phyloP scores from a whole-genome alignment of 768 basidiomycete species.

The Favolaschia claudopus region DNA sequence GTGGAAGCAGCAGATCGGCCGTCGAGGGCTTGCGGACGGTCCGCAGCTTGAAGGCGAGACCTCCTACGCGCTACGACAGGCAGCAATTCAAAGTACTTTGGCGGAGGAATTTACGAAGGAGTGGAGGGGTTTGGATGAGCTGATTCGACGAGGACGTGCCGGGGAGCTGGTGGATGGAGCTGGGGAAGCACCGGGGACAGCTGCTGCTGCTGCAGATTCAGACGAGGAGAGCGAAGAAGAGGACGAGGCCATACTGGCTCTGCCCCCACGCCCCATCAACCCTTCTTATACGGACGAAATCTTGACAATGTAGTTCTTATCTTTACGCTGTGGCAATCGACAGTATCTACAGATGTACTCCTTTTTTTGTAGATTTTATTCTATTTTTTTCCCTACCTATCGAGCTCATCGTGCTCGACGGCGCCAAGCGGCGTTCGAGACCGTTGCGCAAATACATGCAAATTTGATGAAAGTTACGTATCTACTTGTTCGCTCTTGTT shows the following conservation, averaged over 20 bases:
- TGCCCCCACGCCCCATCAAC: neutral
- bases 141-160: neutral
- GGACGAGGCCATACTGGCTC: neutral
- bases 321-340: too few species aligned
- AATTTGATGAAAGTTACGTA: neutral
- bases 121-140: neutral
- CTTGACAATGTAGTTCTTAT: neutral
- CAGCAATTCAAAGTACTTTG: neutral
- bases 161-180: neutral
- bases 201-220: neutral
- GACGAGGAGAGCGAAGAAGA: neutral
- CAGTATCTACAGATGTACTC: neutral
- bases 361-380: neutral
- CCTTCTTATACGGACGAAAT: neutral
- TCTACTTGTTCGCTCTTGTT: too few species aligned
- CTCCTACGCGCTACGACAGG: slow-evolving; percentile 18
- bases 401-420: neutral
- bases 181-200: too few species aligned
- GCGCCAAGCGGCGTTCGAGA: neutral
- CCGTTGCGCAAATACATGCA: neutral
- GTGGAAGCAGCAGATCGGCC: slow-evolving; percentile 11
- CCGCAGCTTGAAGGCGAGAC: slow-evolving; percentile 13
- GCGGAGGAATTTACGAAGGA: neutral
- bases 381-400: neutral
- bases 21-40: neutral